phyloP scores from a whole-genome alignment of 176 grass and related monocot species.

The Cenchrus purpureus region DNA sequence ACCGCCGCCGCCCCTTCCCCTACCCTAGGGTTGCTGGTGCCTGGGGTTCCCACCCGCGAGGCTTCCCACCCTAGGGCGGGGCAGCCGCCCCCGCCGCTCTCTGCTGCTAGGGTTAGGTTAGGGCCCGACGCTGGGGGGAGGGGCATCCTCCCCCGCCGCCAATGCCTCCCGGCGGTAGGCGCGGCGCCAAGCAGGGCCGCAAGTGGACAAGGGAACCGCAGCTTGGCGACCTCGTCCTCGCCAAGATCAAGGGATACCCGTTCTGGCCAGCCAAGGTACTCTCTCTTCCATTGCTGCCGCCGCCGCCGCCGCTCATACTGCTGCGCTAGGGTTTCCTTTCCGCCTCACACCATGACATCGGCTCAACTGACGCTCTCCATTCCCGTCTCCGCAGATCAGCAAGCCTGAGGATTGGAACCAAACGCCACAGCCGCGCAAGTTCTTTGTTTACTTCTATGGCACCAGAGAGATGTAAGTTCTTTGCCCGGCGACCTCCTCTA shows the following conservation, averaged over 20 bases:
- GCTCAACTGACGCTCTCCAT: neutral
- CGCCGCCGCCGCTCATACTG: neutral
- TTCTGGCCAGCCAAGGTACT: slow-evolving; percentile 88
- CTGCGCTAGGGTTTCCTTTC: slow-evolving; percentile 31
- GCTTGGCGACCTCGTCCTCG: slow-evolving; percentile 89
- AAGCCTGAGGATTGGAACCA: slow-evolving; percentile 70
- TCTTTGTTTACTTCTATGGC: slow-evolving; percentile 93
- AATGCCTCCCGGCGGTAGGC: slow-evolving; percentile 74
- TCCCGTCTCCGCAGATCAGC: slow-evolving; percentile 71
- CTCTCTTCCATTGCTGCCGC: neutral
- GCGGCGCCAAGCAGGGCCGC: slow-evolving; percentile 56
- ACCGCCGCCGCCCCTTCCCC: neutral
- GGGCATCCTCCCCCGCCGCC: slow-evolving; percentile 34
- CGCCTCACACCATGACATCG: neutral
- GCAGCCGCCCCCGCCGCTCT: neutral
- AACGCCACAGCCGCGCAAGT: slow-evolving; percentile 61
- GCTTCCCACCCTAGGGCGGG: neutral
- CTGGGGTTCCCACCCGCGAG: neutral
- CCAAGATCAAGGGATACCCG: slow-evolving; percentile 98
- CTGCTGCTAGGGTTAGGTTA: slow-evolving; percentile 61
- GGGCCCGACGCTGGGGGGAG: slow-evolving; percentile 42
- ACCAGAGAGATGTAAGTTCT: slow-evolving; percentile 83
- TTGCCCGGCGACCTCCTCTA: neutral
- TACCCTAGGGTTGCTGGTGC: slow-evolving; percentile 10
- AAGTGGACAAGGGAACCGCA: slow-evolving; percentile 73